Base-by-base conservation (phyloP, 2,329 filamentous ascomycete species). In the Cytospora schulzeri region DNA sequence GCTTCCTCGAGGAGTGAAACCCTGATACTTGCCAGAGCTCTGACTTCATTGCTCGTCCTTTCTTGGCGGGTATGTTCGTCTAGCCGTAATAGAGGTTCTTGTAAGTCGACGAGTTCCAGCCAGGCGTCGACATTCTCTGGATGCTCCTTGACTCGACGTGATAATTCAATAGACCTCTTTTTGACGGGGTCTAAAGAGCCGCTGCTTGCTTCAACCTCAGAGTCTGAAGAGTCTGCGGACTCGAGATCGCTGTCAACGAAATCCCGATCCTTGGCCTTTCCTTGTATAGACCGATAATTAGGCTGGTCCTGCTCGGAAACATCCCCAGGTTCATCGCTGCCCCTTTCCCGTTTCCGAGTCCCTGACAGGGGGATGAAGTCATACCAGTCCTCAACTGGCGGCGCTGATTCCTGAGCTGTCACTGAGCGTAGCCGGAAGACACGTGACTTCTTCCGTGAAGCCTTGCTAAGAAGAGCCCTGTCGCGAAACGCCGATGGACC, bases 1-100 rank as follows among this genome's bases (percentile, higher is more conserved):
- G 93, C 93, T 66, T 92, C 88, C 68, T 94, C 87, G 66, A 93
- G 91, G 66, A 96, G 86, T 2, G 89, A 87, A 2, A 96, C 78
- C 69, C 92, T 94, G 62, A 97, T 87, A 68, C 95, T 90, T 4
- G 92, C 88, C 62, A 91, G 85, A 67, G 89, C 89, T 67, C 83
- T 84, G 58, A 80, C 79, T 71, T 95, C 90, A 3, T 88, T 85
- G 31, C 80, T 78, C 0, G 86, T 88, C 28, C 81, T 78, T 33
- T 72, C 75, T 48, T 76, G 80, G 71, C 78, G 79, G 66, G 71
- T 73, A 52, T 76, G 76, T 26, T 81, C 77, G 29, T 80, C 80
- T 28, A 80, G 77, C 59, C 79, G 78, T 51, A 94, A 77, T 62
- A 96, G 80, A 2, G 76, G 75, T 67, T 92, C 87, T 76, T 98